Base-by-base conservation (phyloP, 805 yeast species). In the Clavispora vitiphila region DNA sequence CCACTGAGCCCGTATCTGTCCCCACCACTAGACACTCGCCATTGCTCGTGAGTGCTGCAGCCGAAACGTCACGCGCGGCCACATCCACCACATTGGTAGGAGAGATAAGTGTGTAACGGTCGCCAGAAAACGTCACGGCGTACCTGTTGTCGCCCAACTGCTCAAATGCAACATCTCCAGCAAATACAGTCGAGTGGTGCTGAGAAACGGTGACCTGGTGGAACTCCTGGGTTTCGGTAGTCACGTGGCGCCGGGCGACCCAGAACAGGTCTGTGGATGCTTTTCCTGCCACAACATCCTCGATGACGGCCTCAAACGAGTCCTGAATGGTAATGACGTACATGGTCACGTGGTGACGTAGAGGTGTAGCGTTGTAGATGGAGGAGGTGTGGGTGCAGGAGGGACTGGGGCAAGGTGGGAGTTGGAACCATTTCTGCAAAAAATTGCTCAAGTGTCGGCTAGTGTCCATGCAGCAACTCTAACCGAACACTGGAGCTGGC, bases 291-390 rank as follows among this genome's bases (percentile, higher is more conserved):
- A 39, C 40, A 0, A 66, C 69, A 38, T 74, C 80, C 0, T 48
- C 36, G 12, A 76, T 58, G 7, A 69, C 74, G 1, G 71, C 77
- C 20, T 55, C 51, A 42, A 76, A 74, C 7, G 71, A 57, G 4
- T 70, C 62, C 55, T 79, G 83, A 3, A 76, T 60, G n/a, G 61
- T 53, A 12, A 63, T 38, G 15, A 58, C 44, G 20, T 54, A 48
- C 58, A 58, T 57, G 27, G 25, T 20, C 34, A 19, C 34, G 30
- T 26, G 30, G 9, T 3, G 30, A 26, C 2, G 14, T 2, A n/a
- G 11, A n/a, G 15, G 8, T 2, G 14, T 8, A n/a, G n/a, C n/a
- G n/a, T n/a, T 16, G 32, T 29, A 15, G 32, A 15, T 15, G 20
- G 32, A 4, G 32, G 19, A 8, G 19, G 11, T 5, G 20, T 15